phyloP scores from a whole-genome alignment of 257 asterid species.

The Nicotiana obtusifolia region DNA sequence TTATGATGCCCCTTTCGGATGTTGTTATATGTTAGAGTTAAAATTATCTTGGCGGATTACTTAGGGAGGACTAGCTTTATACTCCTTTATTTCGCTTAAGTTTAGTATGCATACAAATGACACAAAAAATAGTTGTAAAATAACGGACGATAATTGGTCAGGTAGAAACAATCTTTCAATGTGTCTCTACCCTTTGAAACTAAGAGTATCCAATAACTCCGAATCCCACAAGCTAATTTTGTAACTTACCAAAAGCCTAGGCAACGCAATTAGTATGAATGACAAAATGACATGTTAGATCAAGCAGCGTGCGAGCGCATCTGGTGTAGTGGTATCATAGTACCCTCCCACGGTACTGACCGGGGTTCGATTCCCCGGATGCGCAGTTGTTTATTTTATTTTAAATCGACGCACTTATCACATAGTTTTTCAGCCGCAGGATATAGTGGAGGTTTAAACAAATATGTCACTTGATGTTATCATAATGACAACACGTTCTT shows the following conservation, averaged over 20 bases:
- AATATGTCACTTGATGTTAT: too few relatives aligned
- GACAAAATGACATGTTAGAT: too few relatives aligned
- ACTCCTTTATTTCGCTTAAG: background rate
- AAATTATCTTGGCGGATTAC: background rate
- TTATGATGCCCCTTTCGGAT: background rate
- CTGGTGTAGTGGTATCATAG: slow-evolving; percentile 99
- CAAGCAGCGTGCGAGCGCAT: slow-evolving; percentile 45
- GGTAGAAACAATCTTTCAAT: too few relatives aligned
- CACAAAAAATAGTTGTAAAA: background rate
- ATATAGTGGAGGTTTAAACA: background rate
- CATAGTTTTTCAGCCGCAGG: too few relatives aligned
- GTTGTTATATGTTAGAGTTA: background rate
- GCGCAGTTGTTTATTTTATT: slow-evolving; percentile 38
- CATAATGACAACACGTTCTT: background rate
- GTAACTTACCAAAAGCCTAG: too few relatives aligned
- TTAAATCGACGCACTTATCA: too few relatives aligned
- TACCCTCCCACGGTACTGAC: slow-evolving; percentile 99
- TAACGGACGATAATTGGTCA: background rate
- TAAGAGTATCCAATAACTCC: too few relatives aligned
- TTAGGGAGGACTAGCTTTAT: background rate
- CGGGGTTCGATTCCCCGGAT: slow-evolving; percentile 99
- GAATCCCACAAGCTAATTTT: too few relatives aligned
- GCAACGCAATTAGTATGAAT: too few relatives aligned
- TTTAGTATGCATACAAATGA: background rate
- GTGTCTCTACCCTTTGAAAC: too few relatives aligned